Evolutionary conservation across 805 yeast species (phyloP), one percentile per base, ranked within the genome.

Genomic region (Cyberlindnera subsufficiens): DNA sequence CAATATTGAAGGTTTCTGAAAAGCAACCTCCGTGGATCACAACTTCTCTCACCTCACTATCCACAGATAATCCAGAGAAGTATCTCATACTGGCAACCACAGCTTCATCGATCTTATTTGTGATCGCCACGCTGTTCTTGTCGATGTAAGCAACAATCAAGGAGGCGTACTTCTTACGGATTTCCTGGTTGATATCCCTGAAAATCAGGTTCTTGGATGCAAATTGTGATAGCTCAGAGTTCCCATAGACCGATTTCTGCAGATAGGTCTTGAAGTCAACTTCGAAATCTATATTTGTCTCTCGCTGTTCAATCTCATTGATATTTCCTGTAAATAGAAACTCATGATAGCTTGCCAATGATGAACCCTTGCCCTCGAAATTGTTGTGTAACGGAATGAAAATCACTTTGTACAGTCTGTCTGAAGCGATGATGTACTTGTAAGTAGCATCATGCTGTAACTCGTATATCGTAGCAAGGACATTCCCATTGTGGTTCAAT

Each of bases 381-480:
- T 40, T 32, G 40, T 44, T 44, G 22, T 38, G 30, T 22, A 54
- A 6, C 2, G 51, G 45, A 1, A 56, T 39, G 30, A 55, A 58
- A 1, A 47, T 43, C 16, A 58, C 40, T 9, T 45, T 47, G 42
- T 42, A 50, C 0, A 37, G 18, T 11, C 46, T 51, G 32, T 54
- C 53, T 2, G 62, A 58, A 1, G 55, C 32, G 15, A 56, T 56
- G 27, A 46, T 50, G 38, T 58, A 56, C 33, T 51, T 53, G 22
- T 52, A 46, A 1, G 50, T 50, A 33, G 45, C 43, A 14, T 43
- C 42, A 15, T 49, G 47, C 13, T 46, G 48, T 10, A 58, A 43
- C 4, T 51, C 56, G 32, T 52, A 58, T 1, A 56, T 7, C 1
- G 56, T 18, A 9, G 58, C 53, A 2, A 53, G 31, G 1, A 52